Percentiles rank a stretch among this genome's conserved stretches.
Evolutionary conservation across 2,329 filamentous ascomycete genomes (phyloP).

Genomic region (Penicillium sp.): DNA sequence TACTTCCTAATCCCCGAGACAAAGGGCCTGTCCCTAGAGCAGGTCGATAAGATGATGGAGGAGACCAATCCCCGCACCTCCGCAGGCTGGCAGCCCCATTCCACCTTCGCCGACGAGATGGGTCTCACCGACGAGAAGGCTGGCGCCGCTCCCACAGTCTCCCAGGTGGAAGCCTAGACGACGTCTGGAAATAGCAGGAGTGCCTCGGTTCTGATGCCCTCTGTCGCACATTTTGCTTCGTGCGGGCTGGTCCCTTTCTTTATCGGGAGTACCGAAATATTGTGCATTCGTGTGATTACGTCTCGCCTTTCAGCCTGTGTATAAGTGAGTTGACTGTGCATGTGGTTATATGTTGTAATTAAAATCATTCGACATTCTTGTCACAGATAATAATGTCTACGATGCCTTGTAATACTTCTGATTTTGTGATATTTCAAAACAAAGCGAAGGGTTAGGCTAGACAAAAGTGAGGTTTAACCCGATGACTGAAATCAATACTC

Average conservation of each 20-base stretch:
- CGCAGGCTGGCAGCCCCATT: constrained; percentile 70
- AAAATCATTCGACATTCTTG: background rate
- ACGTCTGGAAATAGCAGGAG: background rate
- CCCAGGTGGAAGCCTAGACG: constrained; percentile 19
- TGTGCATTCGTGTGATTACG: background rate
- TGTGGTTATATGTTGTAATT: background rate
- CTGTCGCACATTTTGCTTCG: background rate
- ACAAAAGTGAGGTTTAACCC: no score
- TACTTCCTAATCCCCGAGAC: constrained; percentile 75
- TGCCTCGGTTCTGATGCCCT: background rate
- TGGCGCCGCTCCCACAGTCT: constrained; percentile 5
- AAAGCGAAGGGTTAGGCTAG: no score
- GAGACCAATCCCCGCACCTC: constrained; percentile 77
- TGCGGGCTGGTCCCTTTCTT: background rate
- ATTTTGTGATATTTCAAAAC: no score
- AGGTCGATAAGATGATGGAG: constrained; percentile 86
- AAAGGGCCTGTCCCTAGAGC: constrained; percentile 74
- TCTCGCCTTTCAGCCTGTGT: background rate
- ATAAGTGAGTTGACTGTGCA: background rate
- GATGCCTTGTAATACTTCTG: no score
- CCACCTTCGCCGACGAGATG: constrained; percentile 65
- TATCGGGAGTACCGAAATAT: constrained; percentile 2
- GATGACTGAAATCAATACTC: no score
- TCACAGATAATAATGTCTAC: background rate
- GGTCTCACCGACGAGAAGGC: constrained; percentile 44